Base-by-base conservation (phyloP, 1,284 basidiomycete species). In the Moesziomyces parantarcticus region DNA sequence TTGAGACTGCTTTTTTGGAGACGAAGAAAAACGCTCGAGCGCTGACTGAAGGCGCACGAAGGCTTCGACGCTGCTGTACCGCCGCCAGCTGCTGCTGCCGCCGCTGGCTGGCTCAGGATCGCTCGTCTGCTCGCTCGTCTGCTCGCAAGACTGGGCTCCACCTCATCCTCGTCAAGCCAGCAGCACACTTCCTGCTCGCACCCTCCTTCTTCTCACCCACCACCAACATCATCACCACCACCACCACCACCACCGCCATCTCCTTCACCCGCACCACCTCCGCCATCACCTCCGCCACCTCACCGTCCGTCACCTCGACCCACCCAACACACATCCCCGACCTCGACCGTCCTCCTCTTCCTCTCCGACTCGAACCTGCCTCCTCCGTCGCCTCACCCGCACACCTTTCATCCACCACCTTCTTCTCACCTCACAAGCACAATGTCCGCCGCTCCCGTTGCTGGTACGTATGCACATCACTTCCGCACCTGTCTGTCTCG, bases 371-470 rank as follows among this genome's bases (percentile, higher is more conserved):
- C 14, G 10, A 29, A 29, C 29, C 10, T 14, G 16, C 16, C 32
- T 25, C n/a, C 7, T 3, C 43, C 32, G 34, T 9, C 39, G n/a
- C 49, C 49, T n/a, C 43, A 40, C 26, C 44, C 29, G 29, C 47
- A 26, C 23, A n/a, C 7, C 18, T 36, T 29, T 36, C 58, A n/a
- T 18, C 39, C 23, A 26, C n/a, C 36, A 3, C 16, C 29, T 26
- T 43, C 22, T 44, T 8, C 54, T 29, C 36, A n/a, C 32, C 40
- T 11, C 5, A 20, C 14, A 7, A 14, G 20, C 42, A 58, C 41
- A 39, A 62, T 63, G 66, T 63, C 59, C 21, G 40, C 66, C 44
- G 56, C 62, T 64, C 21, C 62, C 22, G 29, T 50, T 50, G 47
- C 56, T 58, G 52, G 52, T 54, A 47, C 39, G 52, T 53, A 45